Percentiles rank a stretch among this genome's conserved stretches.
phyloP scores from a whole-genome alignment of 1,284 basidiomycete genomes.

The Melampsora larici-populina region DNA sequence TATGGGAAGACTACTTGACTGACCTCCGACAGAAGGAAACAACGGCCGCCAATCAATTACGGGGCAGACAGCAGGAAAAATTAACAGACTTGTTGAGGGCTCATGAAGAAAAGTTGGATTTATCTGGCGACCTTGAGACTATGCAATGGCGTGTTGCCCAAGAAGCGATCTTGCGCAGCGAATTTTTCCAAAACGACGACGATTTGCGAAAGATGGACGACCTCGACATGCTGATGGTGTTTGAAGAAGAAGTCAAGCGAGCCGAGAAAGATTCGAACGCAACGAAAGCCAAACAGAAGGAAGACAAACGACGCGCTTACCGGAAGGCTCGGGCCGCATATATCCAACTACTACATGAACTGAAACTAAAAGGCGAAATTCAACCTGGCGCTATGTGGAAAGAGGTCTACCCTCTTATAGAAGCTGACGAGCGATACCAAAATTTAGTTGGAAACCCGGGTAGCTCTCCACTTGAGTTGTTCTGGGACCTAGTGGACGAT shows the following conservation, averaged over 20 bases:
- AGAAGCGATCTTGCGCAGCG: slow-evolving; percentile 68
- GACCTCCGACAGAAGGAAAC: slow-evolving; percentile 81
- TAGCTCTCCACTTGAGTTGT: slow-evolving; percentile 88
- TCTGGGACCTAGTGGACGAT: slow-evolving; percentile 87
- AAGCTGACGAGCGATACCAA: slow-evolving; percentile 74
- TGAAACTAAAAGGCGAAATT: slow-evolving; percentile 67
- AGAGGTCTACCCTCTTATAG: slow-evolving; percentile 72
- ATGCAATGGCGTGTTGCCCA: slow-evolving; percentile 83
- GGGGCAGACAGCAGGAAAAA: slow-evolving; percentile 41
- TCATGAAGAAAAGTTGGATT: slow-evolving; percentile 38
- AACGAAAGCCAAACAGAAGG: slow-evolving; percentile 68
- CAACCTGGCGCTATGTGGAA: slow-evolving; percentile 86
- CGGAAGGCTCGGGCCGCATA: slow-evolving; percentile 84
- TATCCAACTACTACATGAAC: slow-evolving; percentile 68
- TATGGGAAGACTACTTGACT: slow-evolving; percentile 82
- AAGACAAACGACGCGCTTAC: slow-evolving; percentile 76
- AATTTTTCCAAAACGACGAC: slow-evolving; percentile 69
- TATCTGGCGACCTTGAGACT: slow-evolving; percentile 52
- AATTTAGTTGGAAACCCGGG: slow-evolving; percentile 84
- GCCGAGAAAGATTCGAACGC: slow-evolving; percentile 84
- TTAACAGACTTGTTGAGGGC: slow-evolving; percentile 30
- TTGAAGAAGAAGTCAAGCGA: slow-evolving; percentile 82
- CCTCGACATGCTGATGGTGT: slow-evolving; percentile 81
- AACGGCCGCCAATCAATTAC: slow-evolving; percentile 58
- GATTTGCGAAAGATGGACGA: slow-evolving; percentile 76